Base-by-base conservation (phyloP, 1,284 basidiomycete species). In the Sphagnurus paluster region DNA sequence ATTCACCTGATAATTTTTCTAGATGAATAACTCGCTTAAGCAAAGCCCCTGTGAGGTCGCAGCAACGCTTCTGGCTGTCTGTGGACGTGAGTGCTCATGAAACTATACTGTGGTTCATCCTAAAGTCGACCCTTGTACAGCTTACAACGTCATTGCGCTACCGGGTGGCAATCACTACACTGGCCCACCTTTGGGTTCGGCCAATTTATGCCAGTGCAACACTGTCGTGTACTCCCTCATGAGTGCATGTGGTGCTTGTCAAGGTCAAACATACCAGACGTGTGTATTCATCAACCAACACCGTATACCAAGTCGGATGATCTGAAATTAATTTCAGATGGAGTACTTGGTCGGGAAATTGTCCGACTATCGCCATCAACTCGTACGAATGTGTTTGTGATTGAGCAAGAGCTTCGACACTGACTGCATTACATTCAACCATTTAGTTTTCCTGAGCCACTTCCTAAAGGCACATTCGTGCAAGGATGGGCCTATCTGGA, bases 11-110 rank as follows among this genome's bases (percentile, higher is more conserved):
- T 39, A 10, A 30, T 35, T 6, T 24, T 33, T 45, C 9, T 46
- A 75, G 72, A 63, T 68, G 17, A 67, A 61, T 39, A 75, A 74
- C 46, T 69, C 71, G 4, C 61, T 64, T 30, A 65, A 68, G 21
- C 66, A 75, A 49, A 72, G 65, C 38, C 74, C 75, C 5, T 77
- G 75, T 55, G 56, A 69, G 11, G 67, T 77, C 25, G 72, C 72
- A 11, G 67, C 70, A 1, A 65, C 67, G 14, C 63, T 74, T 0
- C 46, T 70, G 19, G 63, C 67, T 10, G 65, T 69, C 5, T 76
- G 75, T 53, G 63, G 58, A 34, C 60, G 59, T 43, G 64, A 34
- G 46, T 39, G 29, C 17, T 19, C 20, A 30, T 25, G 0, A 9
- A 26, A 9, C 26, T 8, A n/a, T 17, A 16, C 4, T 21, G 2